phyloP scores from a whole-genome alignment of 1,284 basidiomycete species.

The Heliocybe sulcata region DNA sequence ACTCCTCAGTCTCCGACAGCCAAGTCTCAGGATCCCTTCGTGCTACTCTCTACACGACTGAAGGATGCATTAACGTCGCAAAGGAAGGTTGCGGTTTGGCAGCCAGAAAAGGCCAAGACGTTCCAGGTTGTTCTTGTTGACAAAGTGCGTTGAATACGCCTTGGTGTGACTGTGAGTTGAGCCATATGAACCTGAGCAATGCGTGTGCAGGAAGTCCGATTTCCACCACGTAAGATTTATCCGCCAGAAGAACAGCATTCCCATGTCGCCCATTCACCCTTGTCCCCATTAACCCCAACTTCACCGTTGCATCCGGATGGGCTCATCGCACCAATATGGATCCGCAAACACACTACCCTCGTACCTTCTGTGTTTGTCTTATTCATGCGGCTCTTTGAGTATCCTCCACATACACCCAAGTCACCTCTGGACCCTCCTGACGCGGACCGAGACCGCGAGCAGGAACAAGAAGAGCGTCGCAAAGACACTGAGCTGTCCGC shows the following conservation, averaged over 20 bases:
- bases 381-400: constrained; percentile 79
- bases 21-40: constrained; percentile 42
- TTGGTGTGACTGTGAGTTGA: neutral
- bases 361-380: constrained; percentile 91
- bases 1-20: neutral
- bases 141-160: constrained; percentile 36
- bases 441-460: constrained; percentile 37
- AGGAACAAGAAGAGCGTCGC: constrained; percentile 61
- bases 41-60: constrained; percentile 42
- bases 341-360: constrained; percentile 89
- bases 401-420: constrained; percentile 29
- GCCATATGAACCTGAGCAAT: neutral
- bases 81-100: constrained; percentile 56
- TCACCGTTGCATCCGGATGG: constrained; percentile 93
- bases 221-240: constrained; percentile 81
- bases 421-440: constrained; percentile 51
- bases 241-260: constrained; percentile 48
- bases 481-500: constrained; percentile 71
- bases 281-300: constrained; percentile 83
- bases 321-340: constrained; percentile 94
- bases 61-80: constrained; percentile 57
- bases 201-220: constrained; percentile 50
- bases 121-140: constrained; percentile 83
- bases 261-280: constrained; percentile 66
- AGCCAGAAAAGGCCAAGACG: constrained; percentile 57